A percentile compares a stretch with the other conserved stretches of the same genome.
Conservation (phyloP, 768 basidiomycete genomes). For the Candolleomyces aberdarensis region DNA sequence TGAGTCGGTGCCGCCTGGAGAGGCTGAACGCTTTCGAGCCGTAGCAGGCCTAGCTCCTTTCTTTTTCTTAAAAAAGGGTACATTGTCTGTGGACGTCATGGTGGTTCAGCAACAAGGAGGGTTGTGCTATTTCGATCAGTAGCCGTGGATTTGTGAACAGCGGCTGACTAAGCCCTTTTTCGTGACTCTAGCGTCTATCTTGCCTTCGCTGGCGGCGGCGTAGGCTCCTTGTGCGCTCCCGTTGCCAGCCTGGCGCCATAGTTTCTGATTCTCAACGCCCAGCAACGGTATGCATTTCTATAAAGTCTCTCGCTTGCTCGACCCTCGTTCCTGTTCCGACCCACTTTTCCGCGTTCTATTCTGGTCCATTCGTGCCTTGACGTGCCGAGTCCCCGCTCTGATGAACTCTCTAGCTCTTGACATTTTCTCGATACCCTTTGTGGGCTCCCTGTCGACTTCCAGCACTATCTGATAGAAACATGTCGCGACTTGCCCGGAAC, state of each 20-base stretch:
- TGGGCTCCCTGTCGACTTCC: too few species aligned
- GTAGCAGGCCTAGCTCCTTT: slow-evolving; percentile 77
- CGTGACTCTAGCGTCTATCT: slow-evolving; percentile 1
- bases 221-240: neutral
- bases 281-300: neutral
- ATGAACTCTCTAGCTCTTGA: neutral
- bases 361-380: neutral
- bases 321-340: neutral
- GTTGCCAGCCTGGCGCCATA: neutral
- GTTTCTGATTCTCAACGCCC: neutral
- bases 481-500: too few species aligned
- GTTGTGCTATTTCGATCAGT: neutral
- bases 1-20: slow-evolving; percentile 18
- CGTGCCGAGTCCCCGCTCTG: neutral
- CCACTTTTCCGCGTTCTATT: neutral
- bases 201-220: neutral
- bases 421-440: too few species aligned
- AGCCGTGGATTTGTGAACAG: slow-evolving; percentile 3
- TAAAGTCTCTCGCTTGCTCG: too few species aligned
- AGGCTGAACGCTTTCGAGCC: slow-evolving; percentile 64
- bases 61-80: slow-evolving; percentile 84
- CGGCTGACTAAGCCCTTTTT: slow-evolving; percentile 10
- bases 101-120: slow-evolving; percentile 10
- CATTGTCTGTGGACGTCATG: slow-evolving; percentile 46
- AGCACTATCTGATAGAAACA: too few species aligned